Conservation (phyloP, 1,284 basidiomycete species). For the Trichosporon sp. region DNA sequence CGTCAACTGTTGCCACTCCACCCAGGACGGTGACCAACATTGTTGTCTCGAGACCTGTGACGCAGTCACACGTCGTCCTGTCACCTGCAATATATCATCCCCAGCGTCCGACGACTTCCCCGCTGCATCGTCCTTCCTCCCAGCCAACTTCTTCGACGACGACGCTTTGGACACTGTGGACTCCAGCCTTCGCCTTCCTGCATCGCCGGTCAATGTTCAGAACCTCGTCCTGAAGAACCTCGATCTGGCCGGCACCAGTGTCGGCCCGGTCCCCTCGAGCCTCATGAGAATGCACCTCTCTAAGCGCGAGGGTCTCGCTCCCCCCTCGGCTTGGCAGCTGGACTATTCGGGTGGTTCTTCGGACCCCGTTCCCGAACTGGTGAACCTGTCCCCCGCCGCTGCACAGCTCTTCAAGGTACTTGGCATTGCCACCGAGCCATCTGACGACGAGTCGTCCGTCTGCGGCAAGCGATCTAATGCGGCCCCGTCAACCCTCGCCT, state of each 20-base stretch:
- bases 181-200: not conserved
- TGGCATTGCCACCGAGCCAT: not conserved
- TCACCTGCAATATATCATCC: not conserved
- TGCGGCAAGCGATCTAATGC: not conserved
- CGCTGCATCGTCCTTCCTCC: not conserved
- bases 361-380: not conserved
- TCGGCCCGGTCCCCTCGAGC: not conserved
- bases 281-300: not conserved
- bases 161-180: not conserved
- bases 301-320: not conserved
- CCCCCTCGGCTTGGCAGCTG: not conserved
- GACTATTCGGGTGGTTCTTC: not conserved
- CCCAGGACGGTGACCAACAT: not conserved
- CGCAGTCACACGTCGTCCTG: not conserved
- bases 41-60: not conserved
- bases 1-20: constrained; percentile 1
- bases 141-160: constrained; percentile 4
- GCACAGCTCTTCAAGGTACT: not conserved
- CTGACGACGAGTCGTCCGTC: not conserved
- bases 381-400: not conserved
- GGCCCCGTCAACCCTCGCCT: not conserved
- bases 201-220: not conserved
- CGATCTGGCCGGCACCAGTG: not conserved
- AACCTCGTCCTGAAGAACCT: not conserved
- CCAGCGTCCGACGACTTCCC: not conserved